Percentiles rank a stretch among this genome's conserved stretches.
phyloP scores from a whole-genome alignment of 2,329 filamentous ascomycete genomes.

The Helotiales sp. region DNA sequence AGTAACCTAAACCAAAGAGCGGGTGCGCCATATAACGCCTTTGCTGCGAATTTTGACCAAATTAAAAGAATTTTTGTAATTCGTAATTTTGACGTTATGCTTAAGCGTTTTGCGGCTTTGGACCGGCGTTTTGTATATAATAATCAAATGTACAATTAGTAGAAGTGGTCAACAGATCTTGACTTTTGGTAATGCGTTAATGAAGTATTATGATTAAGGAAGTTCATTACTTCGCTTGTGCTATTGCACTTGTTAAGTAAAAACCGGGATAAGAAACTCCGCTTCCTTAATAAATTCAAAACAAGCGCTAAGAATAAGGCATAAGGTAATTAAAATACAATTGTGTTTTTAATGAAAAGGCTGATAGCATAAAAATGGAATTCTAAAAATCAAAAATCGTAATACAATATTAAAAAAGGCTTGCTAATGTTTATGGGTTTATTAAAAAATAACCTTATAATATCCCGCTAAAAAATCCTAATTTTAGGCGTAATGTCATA shows the following conservation, averaged over 20 bases:
- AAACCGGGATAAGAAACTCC: not conserved
- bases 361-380: too few relatives aligned
- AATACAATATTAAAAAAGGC: too few relatives aligned
- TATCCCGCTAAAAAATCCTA: not conserved
- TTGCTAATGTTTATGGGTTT: too few relatives aligned
- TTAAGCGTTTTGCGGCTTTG: slow-evolving; percentile 8
- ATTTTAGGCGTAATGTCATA: not conserved
- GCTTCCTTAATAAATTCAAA: not conserved
- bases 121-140: not conserved
- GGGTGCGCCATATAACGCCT: slow-evolving; percentile 13
- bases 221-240: not conserved
- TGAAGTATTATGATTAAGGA: not conserved
- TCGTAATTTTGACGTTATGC: slow-evolving; percentile 46
- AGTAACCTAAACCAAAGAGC: slow-evolving; percentile 22
- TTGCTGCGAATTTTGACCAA: slow-evolving; percentile 19
- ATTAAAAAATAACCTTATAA: not conserved
- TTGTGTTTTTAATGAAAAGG: not conserved
- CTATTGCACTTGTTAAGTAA: not conserved
- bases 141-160: not conserved
- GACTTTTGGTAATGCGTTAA: not conserved
- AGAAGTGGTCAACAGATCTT: not conserved
- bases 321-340: not conserved
- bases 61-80: slow-evolving; percentile 17
- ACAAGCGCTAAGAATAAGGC: not conserved
- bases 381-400: not conserved